phyloP scores from a whole-genome alignment of 2,329 filamentous ascomycete genomes.

The Pseudocercospora crystallina region DNA sequence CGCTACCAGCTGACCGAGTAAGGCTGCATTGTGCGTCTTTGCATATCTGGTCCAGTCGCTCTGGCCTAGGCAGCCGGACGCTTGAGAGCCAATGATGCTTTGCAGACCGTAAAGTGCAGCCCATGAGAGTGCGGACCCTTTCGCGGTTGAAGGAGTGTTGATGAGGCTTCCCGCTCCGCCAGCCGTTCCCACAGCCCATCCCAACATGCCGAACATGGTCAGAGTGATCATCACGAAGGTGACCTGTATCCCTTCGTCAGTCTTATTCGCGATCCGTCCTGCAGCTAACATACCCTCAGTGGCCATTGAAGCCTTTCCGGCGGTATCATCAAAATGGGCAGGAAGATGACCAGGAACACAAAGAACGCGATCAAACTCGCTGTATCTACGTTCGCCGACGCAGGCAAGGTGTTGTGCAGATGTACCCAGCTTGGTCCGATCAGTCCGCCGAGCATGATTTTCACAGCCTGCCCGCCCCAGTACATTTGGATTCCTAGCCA shows the following conservation, averaged over 20 bases:
- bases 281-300: neutral
- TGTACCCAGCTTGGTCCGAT: constrained; percentile 11
- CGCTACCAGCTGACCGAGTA: constrained; percentile 32
- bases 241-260: constrained; percentile 1
- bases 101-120: constrained; percentile 18
- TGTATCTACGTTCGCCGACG: constrained; percentile 18
- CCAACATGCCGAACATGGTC: constrained; percentile 18
- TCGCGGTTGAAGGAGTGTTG: constrained; percentile 14
- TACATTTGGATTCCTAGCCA: constrained; percentile 28
- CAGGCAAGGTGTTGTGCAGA: constrained; percentile 17
- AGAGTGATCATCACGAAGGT: constrained; percentile 17
- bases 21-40: constrained; percentile 20
- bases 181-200: constrained; percentile 12
- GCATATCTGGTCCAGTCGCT: constrained; percentile 26
- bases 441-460: constrained; percentile 20
- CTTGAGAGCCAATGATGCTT: constrained; percentile 16
- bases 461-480: constrained; percentile 21
- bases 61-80: constrained; percentile 18
- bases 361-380: constrained; percentile 19
- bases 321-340: constrained; percentile 13
- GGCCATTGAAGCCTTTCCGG: constrained; percentile 18
- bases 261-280: neutral
- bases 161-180: constrained; percentile 9
- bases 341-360: constrained; percentile 15
- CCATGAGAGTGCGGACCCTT: constrained; percentile 14